A percentile compares a stretch with the other conserved stretches of the same genome.
Evolutionary conservation across 495 filamentous ascomycete species (phyloP).

Genomic region (Lepraria neglecta): DNA sequence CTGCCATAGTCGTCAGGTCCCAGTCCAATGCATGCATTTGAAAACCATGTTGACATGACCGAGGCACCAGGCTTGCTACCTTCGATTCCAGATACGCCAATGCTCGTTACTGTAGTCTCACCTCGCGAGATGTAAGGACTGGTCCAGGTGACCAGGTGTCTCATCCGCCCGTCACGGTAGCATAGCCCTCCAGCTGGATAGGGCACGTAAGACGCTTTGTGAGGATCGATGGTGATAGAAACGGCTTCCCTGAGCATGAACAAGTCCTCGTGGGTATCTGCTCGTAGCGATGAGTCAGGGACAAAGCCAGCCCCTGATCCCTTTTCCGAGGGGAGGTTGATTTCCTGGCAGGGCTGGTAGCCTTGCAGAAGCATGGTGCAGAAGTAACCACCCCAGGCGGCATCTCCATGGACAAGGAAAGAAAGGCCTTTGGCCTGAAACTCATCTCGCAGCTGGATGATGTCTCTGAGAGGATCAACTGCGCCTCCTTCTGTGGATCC

Average conservation of each 20-base stretch:
- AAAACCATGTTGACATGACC: constrained; percentile 39
- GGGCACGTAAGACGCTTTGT: constrained; percentile 44
- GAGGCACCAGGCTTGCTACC: constrained; percentile 45
- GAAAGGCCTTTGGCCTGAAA: constrained; percentile 39
- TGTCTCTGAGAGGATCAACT: constrained; percentile 35
- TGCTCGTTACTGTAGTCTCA: constrained; percentile 32
- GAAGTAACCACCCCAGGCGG: constrained; percentile 50
- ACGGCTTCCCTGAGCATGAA: constrained; percentile 34
- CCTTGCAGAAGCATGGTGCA: constrained; percentile 36
- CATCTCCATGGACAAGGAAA: constrained; percentile 42
- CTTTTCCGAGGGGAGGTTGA: constrained; percentile 21
- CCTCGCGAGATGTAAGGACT: constrained; percentile 36
- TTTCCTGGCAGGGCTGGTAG: constrained; percentile 18
- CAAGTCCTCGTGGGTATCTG: constrained; percentile 37
- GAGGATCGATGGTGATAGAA: constrained; percentile 45
- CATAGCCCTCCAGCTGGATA: constrained; percentile 44
- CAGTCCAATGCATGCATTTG: constrained; percentile 38
- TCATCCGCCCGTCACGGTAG: constrained; percentile 42
- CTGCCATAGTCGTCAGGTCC: constrained; percentile 35
- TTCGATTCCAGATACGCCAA: constrained; percentile 44
- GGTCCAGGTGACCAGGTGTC: constrained; percentile 44
- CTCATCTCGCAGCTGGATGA: constrained; percentile 36
- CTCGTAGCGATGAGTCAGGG: constrained; percentile 30
- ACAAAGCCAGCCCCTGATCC: constrained; percentile 31
- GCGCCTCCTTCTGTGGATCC: constrained; percentile 38